Conservation (phyloP, 1,139 yeast species). For the Yamadazyma pseudoaaseri region DNA sequence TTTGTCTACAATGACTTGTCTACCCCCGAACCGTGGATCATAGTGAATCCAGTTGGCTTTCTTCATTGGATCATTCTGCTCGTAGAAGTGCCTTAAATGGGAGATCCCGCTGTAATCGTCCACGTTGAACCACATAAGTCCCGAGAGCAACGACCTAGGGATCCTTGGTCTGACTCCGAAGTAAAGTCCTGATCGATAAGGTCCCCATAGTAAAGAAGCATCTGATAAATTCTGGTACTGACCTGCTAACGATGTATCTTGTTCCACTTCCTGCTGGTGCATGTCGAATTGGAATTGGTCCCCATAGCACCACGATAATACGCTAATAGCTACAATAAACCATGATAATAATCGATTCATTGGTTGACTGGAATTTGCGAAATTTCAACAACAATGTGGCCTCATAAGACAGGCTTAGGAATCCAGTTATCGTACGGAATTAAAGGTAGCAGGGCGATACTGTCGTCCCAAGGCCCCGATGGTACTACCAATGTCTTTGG, state of each 20-base stretch:
- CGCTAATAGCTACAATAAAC: neutral
- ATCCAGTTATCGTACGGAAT: conserved; percentile 40
- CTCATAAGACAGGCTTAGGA: conserved; percentile 40
- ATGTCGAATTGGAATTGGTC: conserved; percentile 8
- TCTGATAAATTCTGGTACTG: conserved; percentile 28
- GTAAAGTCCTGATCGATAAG: conserved; percentile 84
- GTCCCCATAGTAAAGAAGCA: conserved; percentile 72
- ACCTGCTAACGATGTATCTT: conserved; percentile 16
- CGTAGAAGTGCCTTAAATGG: conserved; percentile 75
- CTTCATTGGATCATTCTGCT: conserved; percentile 67
- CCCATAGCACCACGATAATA: conserved; percentile 1
- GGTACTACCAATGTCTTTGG: neutral
- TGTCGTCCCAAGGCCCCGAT: neutral
- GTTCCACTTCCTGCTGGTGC: conserved; percentile 2
- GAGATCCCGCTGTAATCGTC: conserved; percentile 58
- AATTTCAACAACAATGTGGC: conserved; percentile 32
- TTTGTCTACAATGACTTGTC: conserved; percentile 68
- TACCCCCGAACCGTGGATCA: conserved; percentile 88
- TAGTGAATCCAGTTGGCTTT: conserved; percentile 84
- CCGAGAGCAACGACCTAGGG: conserved; percentile 76
- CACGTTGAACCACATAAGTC: conserved; percentile 86
- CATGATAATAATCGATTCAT: neutral
- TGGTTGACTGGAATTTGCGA: conserved; percentile 1
- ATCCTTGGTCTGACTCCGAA: conserved; percentile 81
- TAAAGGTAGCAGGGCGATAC: conserved; percentile 26